phyloP scores from a whole-genome alignment of 108 stramenopile genomes.

The Pseudonitzschia delicatissima region DNA sequence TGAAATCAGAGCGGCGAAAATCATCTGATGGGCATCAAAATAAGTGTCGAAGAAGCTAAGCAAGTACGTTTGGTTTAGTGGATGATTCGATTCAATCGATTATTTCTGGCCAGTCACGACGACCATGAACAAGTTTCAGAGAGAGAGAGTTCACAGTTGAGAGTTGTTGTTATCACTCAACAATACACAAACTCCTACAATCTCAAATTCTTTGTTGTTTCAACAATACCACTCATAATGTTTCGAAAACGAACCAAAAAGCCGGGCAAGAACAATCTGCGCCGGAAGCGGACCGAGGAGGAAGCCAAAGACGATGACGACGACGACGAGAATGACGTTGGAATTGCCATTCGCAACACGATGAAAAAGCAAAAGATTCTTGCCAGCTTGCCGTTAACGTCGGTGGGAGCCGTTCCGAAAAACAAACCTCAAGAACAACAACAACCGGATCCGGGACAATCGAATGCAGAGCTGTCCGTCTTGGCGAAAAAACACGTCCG shows the following conservation, averaged over 20 bases:
- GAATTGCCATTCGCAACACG: conserved; percentile 2
- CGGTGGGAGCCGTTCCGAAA: neutral
- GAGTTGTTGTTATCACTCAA: too few species aligned
- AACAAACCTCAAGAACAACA: neutral
- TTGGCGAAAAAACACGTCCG: conserved; percentile 45
- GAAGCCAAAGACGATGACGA: neutral
- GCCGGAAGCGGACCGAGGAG: conserved; percentile 6
- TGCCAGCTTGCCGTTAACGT: conserved; percentile 1
- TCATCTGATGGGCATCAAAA: too few species aligned
- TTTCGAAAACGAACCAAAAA: conserved; percentile 11
- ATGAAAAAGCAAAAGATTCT: conserved; percentile 14
- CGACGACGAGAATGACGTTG: conserved; percentile 3
- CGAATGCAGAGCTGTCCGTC: conserved; percentile 15
- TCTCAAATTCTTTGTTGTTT: too few species aligned
- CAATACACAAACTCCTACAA: too few species aligned
- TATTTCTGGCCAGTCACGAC: too few species aligned
- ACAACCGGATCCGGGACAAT: conserved; percentile 3
- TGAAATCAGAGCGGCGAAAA: too few species aligned
- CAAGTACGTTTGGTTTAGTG: too few species aligned
- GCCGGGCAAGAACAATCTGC: neutral
- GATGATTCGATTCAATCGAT: too few species aligned
- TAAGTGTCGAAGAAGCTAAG: too few species aligned
- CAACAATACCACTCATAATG: neutral
- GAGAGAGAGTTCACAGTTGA: too few species aligned
- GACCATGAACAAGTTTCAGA: too few species aligned